Evolutionary conservation across 345 rosid species (phyloP).

Genomic region (Pistacia integerrima): DNA sequence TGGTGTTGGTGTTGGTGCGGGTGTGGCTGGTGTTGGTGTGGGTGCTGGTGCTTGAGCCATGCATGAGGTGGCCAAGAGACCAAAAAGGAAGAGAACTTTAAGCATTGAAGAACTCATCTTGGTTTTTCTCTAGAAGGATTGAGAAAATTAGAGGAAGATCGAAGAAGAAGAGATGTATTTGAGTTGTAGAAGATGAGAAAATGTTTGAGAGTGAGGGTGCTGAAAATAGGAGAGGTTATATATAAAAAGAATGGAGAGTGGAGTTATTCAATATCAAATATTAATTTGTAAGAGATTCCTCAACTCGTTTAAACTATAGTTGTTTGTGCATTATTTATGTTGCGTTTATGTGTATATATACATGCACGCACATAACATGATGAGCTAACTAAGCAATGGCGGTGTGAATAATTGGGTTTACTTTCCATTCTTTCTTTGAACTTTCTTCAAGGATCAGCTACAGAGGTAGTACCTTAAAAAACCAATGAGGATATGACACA

Average conservation of each 20-base stretch:
- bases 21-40: constrained; percentile 25
- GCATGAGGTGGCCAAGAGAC: constrained; percentile 70
- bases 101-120: constrained; percentile 54
- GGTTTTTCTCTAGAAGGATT: not conserved
- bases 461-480: not conserved
- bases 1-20: constrained; percentile 40
- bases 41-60: constrained; percentile 72
- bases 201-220: constrained; percentile 15
- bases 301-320: not conserved
- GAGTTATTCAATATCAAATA: constrained; percentile 2
- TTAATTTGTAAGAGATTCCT: constrained; percentile 20
- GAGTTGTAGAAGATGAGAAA: not conserved
- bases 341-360: not conserved
- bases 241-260: constrained; percentile 20
- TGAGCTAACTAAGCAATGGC: constrained; percentile 14
- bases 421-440: constrained; percentile 14
- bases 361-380: not conserved
- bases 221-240: constrained; percentile 12
- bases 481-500: constrained; percentile 1
- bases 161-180: not conserved
- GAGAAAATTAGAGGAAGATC: no score
- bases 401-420: constrained; percentile 3
- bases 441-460: constrained; percentile 20
- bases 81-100: constrained; percentile 54
- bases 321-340: not conserved